Base-by-base conservation (phyloP, 2,329 filamentous ascomycete genomes). In the Aspergillus vadensis region DNA sequence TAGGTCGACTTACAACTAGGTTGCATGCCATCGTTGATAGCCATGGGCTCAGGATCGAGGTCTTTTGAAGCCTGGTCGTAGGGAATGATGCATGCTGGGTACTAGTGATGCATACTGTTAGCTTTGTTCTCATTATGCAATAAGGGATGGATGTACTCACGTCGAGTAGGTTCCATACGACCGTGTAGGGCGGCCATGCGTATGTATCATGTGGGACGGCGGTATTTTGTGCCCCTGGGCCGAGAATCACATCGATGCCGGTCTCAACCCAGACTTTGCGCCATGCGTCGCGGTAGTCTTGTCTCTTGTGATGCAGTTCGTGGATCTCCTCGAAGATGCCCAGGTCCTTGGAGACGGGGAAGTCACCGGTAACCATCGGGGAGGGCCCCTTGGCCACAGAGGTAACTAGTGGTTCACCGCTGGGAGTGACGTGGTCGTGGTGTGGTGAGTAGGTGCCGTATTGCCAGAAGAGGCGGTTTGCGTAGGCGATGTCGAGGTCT, bases 91-190 rank as follows among this genome's bases (percentile, higher is more conserved):
- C 79, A 82, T 3, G 81, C 78, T 3, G 83, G 83, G 65, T 82
- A 85, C 79, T 83, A 7, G 23, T 25, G 7, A 58, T 38, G 5
- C 2, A 3, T 14, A 15, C 17, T 1, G 2, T 36, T 8, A 47
- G 23, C 1, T 25, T 25, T 25, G 25, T 25, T 27, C n/a, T 3
- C 25, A 27, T 27, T 1, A 0, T 27, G 25, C 25, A 27, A 8
- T 8, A 1, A 8, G 3, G 7, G 8, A 8, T 0, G 7, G 2
- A 36, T 36, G 5, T 14, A 2, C 80, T 72, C 65, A 81, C 82
- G 69, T 86, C 81, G 4, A 86, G 64, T 8, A 85, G 21, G 60
- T 86, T 87, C 69, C 78, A 78, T 30, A 85, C 61, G 17, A 79
- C 67, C 0, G 84, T 85, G 68, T 81, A 86, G 8, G 67, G 59